Conservation (phyloP, 2,329 filamentous ascomycete genomes). For the Colletotrichum graminicola region DNA sequence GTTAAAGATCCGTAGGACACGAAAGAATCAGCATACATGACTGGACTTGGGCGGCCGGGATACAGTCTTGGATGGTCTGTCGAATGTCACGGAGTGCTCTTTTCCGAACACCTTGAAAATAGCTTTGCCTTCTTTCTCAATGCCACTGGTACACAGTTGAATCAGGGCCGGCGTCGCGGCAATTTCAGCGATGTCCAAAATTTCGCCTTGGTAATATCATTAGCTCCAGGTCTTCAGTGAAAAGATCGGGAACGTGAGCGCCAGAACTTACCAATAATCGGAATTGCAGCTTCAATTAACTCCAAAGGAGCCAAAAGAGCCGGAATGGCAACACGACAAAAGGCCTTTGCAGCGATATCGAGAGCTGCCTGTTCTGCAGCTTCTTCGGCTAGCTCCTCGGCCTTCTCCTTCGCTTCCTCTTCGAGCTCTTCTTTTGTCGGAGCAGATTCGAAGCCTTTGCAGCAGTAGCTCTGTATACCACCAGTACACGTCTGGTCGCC, state of each 20-base stretch:
- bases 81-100: slow-evolving; percentile 4
- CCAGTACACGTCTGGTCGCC: no score
- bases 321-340: slow-evolving; percentile 51
- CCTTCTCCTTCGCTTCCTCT: no score
- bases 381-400: slow-evolving; percentile 42
- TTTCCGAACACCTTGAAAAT: slow-evolving; percentile 8
- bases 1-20: no score
- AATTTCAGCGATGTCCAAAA: slow-evolving; percentile 1
- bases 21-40: not conserved
- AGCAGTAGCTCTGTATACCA: no score
- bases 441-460: no score
- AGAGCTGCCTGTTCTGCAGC: slow-evolving; percentile 48
- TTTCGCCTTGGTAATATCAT: not conserved
- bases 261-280: not conserved
- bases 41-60: slow-evolving; percentile 15
- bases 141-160: slow-evolving; percentile 2
- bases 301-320: slow-evolving; percentile 39
- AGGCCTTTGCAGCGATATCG: slow-evolving; percentile 51
- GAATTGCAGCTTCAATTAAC: slow-evolving; percentile 1
- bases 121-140: slow-evolving; percentile 9
- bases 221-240: no score
- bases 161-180: slow-evolving; percentile 7
- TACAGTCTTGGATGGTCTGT: slow-evolving; percentile 8
- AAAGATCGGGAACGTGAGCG: no score
- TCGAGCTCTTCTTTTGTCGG: no score